Conservation (phyloP, 345 rosid species). For the Brassica juncea region DNA sequence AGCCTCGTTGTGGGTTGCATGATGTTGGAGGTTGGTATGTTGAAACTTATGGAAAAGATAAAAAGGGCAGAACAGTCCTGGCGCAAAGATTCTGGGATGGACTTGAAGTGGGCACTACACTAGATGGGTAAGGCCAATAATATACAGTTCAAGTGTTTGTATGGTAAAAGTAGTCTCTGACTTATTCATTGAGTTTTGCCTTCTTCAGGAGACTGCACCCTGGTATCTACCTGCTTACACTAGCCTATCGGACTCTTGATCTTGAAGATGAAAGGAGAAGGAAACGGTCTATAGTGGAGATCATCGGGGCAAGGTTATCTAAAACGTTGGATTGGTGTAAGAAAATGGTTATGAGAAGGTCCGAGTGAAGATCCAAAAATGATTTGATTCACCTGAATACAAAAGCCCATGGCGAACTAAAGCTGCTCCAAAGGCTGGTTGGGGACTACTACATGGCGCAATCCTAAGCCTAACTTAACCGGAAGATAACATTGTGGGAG, state of each 20-base stretch:
- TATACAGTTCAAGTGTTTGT: neutral
- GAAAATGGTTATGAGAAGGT: slow-evolving; percentile 44
- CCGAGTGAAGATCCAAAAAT: slow-evolving; percentile 1
- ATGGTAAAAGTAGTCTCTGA: slow-evolving; percentile 6
- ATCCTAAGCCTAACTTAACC: neutral
- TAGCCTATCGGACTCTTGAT: slow-evolving; percentile 92
- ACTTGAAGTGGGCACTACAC: slow-evolving; percentile 48
- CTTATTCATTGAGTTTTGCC: slow-evolving; percentile 18
- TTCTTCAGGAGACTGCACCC: slow-evolving; percentile 91
- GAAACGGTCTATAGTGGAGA: slow-evolving; percentile 50
- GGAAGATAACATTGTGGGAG: neutral
- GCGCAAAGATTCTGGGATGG: slow-evolving; percentile 87
- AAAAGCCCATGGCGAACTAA: slow-evolving; percentile 4
- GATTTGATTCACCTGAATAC: neutral
- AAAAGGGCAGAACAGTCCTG: slow-evolving; percentile 62
- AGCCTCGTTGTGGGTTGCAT: slow-evolving; percentile 88
- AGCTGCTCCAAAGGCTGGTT: slow-evolving; percentile 12
- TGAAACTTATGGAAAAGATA: slow-evolving; percentile 87
- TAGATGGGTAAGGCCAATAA: slow-evolving; percentile 68
- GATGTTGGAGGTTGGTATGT: slow-evolving; percentile 96
- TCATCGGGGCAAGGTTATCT: slow-evolving; percentile 46
- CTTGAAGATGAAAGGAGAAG: slow-evolving; percentile 78
- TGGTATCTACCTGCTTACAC: slow-evolving; percentile 76
- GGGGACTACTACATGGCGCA: slow-evolving; percentile 4
- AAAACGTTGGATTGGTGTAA: slow-evolving; percentile 70